Evolutionary conservation across 805 yeast species (phyloP).

Genomic region (Metschnikowia picachoensis): DNA sequence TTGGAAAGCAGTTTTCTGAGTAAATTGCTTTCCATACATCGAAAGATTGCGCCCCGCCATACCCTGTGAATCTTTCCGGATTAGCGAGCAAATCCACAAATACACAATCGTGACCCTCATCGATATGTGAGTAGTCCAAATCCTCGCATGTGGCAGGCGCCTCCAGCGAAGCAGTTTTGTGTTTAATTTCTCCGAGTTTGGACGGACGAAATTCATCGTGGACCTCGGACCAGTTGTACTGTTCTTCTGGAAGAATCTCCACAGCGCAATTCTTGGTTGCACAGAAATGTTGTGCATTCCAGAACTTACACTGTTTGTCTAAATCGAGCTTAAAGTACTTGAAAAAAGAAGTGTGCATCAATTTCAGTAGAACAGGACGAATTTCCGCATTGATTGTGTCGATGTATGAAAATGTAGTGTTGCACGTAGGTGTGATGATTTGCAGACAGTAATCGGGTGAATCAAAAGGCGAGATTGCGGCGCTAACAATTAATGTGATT

Average conservation of each 20-base stretch:
- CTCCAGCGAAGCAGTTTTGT: conserved; percentile 18
- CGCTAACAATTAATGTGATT: conserved; percentile 6
- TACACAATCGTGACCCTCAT: conserved; percentile 65
- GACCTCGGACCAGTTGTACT: conserved; percentile 61
- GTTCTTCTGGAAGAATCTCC: conserved; percentile 62
- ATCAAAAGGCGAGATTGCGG: conserved; percentile 32
- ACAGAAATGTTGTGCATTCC: conserved; percentile 79
- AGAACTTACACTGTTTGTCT: conserved; percentile 79
- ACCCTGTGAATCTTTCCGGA: conserved; percentile 96
- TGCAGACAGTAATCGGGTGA: conserved; percentile 44
- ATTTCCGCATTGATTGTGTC: conserved; percentile 34
- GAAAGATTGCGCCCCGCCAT: conserved; percentile 86
- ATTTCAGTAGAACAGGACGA: conserved; percentile 47
- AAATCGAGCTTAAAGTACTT: conserved; percentile 82
- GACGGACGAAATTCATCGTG: conserved; percentile 68
- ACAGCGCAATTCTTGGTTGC: conserved; percentile 88
- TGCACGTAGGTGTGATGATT: conserved; percentile 42
- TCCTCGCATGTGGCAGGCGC: conserved; percentile 35
- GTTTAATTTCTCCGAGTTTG: conserved; percentile 49
- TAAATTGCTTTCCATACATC: conserved; percentile 93
- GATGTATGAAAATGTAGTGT: conserved; percentile 43
- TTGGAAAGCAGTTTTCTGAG: conserved; percentile 82
- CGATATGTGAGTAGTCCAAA: conserved; percentile 67
- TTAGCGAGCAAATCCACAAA: conserved; percentile 82
- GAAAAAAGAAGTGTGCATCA: conserved; percentile 78